Conservation (phyloP, 805 yeast species). For the Candida quercuum region DNA sequence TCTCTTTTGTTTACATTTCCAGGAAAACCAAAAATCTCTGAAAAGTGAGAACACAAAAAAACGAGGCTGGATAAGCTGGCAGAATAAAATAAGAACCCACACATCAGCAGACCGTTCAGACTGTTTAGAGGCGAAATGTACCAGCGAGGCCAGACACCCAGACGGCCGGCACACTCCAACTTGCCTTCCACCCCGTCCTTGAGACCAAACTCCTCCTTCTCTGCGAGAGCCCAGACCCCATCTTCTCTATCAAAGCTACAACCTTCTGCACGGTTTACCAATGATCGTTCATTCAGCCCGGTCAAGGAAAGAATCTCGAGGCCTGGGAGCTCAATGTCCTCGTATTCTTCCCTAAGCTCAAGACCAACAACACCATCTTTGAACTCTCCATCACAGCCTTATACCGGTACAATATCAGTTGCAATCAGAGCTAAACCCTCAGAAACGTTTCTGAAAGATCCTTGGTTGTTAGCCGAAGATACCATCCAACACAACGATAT, state of each 20-base stretch:
- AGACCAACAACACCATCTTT: conserved; percentile 22
- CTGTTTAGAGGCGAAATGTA: conserved; percentile 10
- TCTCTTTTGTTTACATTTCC: background rate
- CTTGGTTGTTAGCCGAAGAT: conserved; percentile 25
- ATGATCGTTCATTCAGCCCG: conserved; percentile 20
- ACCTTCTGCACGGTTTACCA: conserved; percentile 12
- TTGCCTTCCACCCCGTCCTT: conserved; percentile 19
- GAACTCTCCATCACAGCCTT: conserved; percentile 24
- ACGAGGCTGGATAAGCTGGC: too few species aligned
- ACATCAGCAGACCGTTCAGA: too few species aligned
- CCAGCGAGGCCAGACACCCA: conserved; percentile 20
- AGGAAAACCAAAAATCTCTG: too few species aligned
- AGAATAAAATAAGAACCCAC: too few species aligned
- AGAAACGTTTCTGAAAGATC: conserved; percentile 24
- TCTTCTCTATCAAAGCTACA: conserved; percentile 13
- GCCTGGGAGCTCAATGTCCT: conserved; percentile 10
- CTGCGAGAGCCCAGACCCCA: conserved; percentile 18
- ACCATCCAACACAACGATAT: conserved; percentile 50
- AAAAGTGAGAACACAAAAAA: too few species aligned
- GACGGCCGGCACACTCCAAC: conserved; percentile 8
- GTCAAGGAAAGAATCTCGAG: conserved; percentile 14
- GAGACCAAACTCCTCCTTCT: conserved; percentile 18
- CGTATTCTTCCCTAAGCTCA: conserved; percentile 9
- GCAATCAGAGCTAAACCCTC: conserved; percentile 74
- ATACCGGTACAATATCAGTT: conserved; percentile 70